Evolutionary conservation across 768 basidiomycete genomes (phyloP).

Genomic region (Leucocoprinus sp.): DNA sequence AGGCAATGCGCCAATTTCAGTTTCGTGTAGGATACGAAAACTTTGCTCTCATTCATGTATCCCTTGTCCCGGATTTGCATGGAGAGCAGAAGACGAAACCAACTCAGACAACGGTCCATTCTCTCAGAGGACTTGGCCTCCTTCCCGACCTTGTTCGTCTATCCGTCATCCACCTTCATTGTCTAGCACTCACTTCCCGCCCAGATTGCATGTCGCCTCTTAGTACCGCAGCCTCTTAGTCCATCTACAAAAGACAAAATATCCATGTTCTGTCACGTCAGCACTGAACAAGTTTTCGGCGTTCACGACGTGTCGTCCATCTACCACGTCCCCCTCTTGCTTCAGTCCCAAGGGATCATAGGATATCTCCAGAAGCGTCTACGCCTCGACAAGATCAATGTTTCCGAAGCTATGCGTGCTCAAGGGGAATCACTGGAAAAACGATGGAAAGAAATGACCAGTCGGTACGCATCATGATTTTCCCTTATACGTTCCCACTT

Average conservation of each 20-base stretch:
- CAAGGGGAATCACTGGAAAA: slow-evolving; percentile 59
- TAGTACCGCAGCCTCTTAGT: slow-evolving; percentile 74
- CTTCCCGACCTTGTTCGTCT: slow-evolving; percentile 82
- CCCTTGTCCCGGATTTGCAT: slow-evolving; percentile 96
- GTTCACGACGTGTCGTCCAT: slow-evolving; percentile 96
- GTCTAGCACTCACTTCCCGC: background rate
- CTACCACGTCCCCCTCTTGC: slow-evolving; percentile 91
- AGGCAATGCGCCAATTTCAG: slow-evolving; percentile 99
- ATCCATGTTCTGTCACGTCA: slow-evolving; percentile 98
- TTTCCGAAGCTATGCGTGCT: slow-evolving; percentile 47
- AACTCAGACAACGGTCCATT: slow-evolving; percentile 94
- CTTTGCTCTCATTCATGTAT: slow-evolving; percentile 95
- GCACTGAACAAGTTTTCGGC: slow-evolving; percentile 82
- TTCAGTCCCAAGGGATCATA: slow-evolving; percentile 89
- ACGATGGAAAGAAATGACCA: slow-evolving; percentile 80
- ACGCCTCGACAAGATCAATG: slow-evolving; percentile 51
- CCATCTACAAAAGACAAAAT: slow-evolving; percentile 89
- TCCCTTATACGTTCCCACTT: background rate
- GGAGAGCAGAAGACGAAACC: slow-evolving; percentile 99
- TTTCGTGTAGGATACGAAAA: slow-evolving; percentile 96
- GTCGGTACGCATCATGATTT: slow-evolving; percentile 44
- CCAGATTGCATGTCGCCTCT: slow-evolving; percentile 88
- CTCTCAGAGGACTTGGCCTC: slow-evolving; percentile 84
- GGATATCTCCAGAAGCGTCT: slow-evolving; percentile 76
- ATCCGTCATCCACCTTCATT: background rate